Evolutionary conservation across 441 rosid genomes (phyloP), one percentile per base, ranked within the genome.

Genomic region (Corymbia calophylla): DNA sequence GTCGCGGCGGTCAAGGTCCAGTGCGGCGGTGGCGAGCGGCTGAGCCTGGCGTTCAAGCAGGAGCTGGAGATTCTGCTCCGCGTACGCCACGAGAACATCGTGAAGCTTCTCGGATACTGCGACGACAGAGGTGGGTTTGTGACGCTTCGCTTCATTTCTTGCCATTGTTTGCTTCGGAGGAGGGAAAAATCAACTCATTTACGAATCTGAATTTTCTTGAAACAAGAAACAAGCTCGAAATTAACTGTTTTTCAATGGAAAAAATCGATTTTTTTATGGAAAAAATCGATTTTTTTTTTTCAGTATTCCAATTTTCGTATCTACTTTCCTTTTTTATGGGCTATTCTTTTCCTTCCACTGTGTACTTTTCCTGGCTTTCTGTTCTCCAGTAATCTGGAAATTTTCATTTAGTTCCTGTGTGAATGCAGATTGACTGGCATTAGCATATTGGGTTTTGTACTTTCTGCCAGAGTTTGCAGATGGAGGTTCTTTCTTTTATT

Each of bases 81-180:
- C 68, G 94, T 97, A 90, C 92, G 90, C 88, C 97, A 97, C 88
- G 93, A 91, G 53, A 93, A 94, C 93, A 96, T 97, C 87, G 96
- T 97, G 64, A 95, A 93, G 91, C 95, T 97, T 89, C 89, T 97
- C 53, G 98, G 98, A 88, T 96, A 93, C 93, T 96, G 95, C 73
- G 95, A 95, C 88, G 96, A 96, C 86, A 88, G 91, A 94, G 98
- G 97, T 95, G 29, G 19, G 77, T 29, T 39, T 39, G 5, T 17
- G 17, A 19, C 16, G 16, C 49, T 11, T 60, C 47, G 35, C 73
- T 31, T 73, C 53, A 68, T 55, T 51, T 51, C 39, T n/a, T 29
- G 47, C 60, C 54, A 54, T 81, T 18, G 81, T 47, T 77, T 25
- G 88, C 60, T 32, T 31, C 62, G 70, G 82, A 73, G 49, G 53